Percentiles rank a stretch among this genome's conserved stretches.
These are phyloP conservation scores for Kalmusia sp. DNA, from an alignment of 2,329 filamentous ascomycete species.

Conservation along the genomic window DNA sequence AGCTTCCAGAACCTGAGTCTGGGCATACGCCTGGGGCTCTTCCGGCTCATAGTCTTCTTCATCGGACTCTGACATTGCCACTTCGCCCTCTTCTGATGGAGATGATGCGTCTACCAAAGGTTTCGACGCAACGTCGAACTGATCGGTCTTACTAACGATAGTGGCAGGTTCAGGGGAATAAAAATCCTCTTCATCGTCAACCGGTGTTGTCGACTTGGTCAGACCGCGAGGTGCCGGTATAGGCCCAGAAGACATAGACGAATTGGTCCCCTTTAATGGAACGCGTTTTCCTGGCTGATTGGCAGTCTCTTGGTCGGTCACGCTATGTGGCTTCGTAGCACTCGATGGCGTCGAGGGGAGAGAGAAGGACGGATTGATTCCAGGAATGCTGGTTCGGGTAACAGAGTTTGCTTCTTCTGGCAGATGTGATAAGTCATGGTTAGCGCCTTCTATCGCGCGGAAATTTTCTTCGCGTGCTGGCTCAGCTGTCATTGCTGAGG, in stretches of 20 bases:
- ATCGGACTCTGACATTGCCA: slow-evolving; percentile 44
- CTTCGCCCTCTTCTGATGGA: slow-evolving; percentile 40
- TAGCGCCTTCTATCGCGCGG: neutral
- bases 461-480: neutral
- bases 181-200: slow-evolving; percentile 44
- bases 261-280: neutral
- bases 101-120: slow-evolving; percentile 15
- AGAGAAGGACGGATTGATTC: neutral
- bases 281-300: neutral
- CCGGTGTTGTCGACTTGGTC: slow-evolving; percentile 25
- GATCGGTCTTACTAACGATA: neutral
- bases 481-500: neutral
- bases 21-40: slow-evolving; percentile 19
- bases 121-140: neutral
- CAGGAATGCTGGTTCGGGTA: neutral
- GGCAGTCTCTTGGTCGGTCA: neutral
- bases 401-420: neutral
- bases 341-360: neutral
- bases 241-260: neutral
- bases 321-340: neutral
- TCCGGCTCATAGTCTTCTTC: slow-evolving; percentile 44
- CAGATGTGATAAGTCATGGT: neutral
- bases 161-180: slow-evolving; percentile 38
- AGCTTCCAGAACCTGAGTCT: neutral
- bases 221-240: neutral